phyloP scores from a whole-genome alignment of 2,329 filamentous ascomycete species.

The Aspergillus udagawae region DNA sequence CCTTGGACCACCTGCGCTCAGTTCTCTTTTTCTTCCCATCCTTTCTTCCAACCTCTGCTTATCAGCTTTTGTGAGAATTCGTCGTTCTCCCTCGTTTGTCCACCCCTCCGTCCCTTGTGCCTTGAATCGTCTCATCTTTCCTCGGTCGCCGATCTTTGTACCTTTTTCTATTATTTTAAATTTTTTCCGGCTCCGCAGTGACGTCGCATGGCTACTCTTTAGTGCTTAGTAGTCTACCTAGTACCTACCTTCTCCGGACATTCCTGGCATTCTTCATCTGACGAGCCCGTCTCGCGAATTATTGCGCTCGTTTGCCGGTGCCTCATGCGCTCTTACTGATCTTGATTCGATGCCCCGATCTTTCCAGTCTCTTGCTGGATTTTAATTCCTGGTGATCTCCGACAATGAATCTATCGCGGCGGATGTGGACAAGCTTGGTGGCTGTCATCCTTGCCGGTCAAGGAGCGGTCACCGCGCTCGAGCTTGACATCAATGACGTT shows the following conservation, averaged over 20 bases:
- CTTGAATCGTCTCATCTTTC: not conserved
- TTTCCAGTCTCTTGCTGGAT: not conserved
- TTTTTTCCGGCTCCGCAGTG: not conserved
- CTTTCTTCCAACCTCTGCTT: not conserved
- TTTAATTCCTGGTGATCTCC: not conserved
- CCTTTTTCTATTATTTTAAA: not conserved
- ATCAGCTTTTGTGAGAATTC: not conserved
- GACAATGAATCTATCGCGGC: constrained; percentile 1
- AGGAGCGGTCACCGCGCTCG: constrained; percentile 10
- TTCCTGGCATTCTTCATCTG: not conserved
- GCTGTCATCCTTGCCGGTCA: constrained; percentile 6
- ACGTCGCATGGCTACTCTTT: not conserved
- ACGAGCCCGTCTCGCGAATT: not conserved
- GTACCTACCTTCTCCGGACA: not conserved
- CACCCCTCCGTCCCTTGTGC: not conserved
- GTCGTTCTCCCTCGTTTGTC: not conserved
- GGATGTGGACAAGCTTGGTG: constrained; percentile 7
- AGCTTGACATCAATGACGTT: constrained; percentile 20
- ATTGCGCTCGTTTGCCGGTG: not conserved
- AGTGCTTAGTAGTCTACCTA: not conserved
- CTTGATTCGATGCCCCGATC: not conserved
- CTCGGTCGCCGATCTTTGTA: not conserved
- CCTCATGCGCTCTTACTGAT: not conserved
- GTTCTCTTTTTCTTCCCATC: not conserved
- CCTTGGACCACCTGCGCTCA: not conserved